Percentiles rank a stretch among this genome's conserved stretches.
Evolutionary conservation across 345 rosid species (phyloP).

Genomic region (Punica granatum): DNA sequence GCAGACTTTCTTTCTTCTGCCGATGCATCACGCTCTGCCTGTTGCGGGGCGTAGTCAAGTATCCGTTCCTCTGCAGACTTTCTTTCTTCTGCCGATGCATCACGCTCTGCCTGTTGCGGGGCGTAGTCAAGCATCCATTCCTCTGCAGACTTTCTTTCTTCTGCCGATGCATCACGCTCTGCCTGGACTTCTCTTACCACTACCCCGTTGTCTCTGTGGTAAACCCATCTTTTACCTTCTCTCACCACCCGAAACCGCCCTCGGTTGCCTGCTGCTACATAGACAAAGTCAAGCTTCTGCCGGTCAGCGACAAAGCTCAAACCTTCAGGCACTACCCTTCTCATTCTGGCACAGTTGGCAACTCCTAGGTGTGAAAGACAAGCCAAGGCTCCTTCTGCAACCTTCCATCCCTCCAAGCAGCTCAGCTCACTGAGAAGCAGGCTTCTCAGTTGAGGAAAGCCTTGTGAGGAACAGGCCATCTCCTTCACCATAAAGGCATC

Average conservation of each 20-base stretch:
- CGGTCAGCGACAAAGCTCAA: background rate
- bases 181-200: no score
- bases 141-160: background rate
- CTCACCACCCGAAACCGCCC: background rate
- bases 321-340: conserved; percentile 18
- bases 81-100: background rate
- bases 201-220: background rate
- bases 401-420: conserved; percentile 23
- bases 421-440: conserved; percentile 9
- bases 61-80: background rate
- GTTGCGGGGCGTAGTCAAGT: background rate
- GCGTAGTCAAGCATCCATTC: background rate
- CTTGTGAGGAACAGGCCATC: conserved; percentile 20
- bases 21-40: no score
- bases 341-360: conserved; percentile 12
- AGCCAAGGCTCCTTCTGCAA: conserved; percentile 34
- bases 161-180: no score
- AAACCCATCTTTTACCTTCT: background rate
- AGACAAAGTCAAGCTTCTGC: background rate
- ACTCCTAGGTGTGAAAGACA: conserved; percentile 26
- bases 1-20: background rate
- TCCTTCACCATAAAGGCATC: conserved; percentile 21
- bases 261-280: background rate
- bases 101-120: background rate
- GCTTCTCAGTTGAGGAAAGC: conserved; percentile 24